Evolutionary conservation across 306 rosid species (phyloP).

Genomic region (Vigna reflexopilosa): DNA sequence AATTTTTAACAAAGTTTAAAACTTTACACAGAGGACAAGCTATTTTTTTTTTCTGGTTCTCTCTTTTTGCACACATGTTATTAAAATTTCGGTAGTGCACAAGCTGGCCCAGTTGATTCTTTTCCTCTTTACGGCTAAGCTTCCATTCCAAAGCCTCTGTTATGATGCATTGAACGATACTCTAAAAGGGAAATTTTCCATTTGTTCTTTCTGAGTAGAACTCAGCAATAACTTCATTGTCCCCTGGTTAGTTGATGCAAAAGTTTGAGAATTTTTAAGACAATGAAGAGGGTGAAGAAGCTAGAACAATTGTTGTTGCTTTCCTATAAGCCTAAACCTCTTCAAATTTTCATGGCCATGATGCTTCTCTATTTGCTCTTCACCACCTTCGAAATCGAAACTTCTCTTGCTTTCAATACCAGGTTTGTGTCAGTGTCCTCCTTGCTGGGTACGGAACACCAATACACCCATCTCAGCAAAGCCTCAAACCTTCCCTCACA

Average conservation of each 20-base stretch:
- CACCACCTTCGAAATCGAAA: conserved; percentile 69
- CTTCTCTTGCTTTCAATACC: conserved; percentile 53
- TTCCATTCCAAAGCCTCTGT: background rate
- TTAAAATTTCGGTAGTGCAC: background rate
- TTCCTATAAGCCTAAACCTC: conserved; percentile 52
- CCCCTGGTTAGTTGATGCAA: background rate
- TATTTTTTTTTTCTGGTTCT: background rate
- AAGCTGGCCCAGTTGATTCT: conserved; percentile 7
- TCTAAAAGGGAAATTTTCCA: background rate
- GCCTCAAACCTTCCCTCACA: conserved; percentile 44
- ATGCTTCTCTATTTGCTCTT: conserved; percentile 59
- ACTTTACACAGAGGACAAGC: background rate
- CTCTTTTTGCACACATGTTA: background rate
- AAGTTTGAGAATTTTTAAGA: conserved; percentile 22
- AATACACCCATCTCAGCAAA: conserved; percentile 36
- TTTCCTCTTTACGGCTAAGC: conserved; percentile 25
- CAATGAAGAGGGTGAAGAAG: conserved; percentile 71
- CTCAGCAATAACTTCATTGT: conserved; percentile 16
- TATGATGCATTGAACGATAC: conserved; percentile 23
- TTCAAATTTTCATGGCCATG: conserved; percentile 60
- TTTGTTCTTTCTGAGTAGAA: conserved; percentile 5
- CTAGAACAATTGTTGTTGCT: conserved; percentile 48
- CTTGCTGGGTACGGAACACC: conserved; percentile 45
- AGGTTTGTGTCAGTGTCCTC: conserved; percentile 50
- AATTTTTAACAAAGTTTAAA: background rate